Percentiles rank a stretch among this genome's conserved stretches.
These are phyloP conservation scores for Termitomyces bulborhizus DNA, from an alignment of 768 basidiomycete species.

Conservation along the genomic window DNA sequence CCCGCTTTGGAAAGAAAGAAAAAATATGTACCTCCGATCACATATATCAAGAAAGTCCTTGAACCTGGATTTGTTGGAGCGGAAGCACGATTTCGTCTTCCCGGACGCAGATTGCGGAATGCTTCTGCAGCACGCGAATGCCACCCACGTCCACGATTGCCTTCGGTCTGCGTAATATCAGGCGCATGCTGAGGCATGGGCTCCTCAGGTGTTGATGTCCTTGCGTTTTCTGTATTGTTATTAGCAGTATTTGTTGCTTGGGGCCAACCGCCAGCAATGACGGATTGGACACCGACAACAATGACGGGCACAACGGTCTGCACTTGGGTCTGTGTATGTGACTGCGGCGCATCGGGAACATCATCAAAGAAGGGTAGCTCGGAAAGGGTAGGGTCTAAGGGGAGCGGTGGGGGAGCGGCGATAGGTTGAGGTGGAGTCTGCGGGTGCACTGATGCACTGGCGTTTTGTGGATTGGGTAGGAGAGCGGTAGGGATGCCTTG, in stretches of 20 bases:
- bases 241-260: slow-evolving; percentile 5
- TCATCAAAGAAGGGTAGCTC: slow-evolving; percentile 14
- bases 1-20: slow-evolving; percentile 1
- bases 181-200: not conserved
- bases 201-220: not conserved
- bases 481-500: slow-evolving; percentile 14
- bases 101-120: slow-evolving; percentile 47
- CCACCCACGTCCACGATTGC: slow-evolving; percentile 30
- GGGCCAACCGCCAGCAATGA: slow-evolving; percentile 47
- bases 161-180: not conserved
- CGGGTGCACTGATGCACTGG: slow-evolving; percentile 13
- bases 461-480: slow-evolving; percentile 6
- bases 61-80: slow-evolving; percentile 29
- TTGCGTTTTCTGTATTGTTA: not conserved
- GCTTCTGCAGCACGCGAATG: slow-evolving; percentile 60
- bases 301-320: slow-evolving; percentile 73
- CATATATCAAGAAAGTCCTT: slow-evolving; percentile 85
- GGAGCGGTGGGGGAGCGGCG: not conserved
- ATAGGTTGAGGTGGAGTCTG: slow-evolving; percentile 1
- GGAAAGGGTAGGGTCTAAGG: slow-evolving; percentile 11
- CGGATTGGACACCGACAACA: slow-evolving; percentile 76
- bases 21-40: slow-evolving; percentile 61
- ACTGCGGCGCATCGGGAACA: slow-evolving; percentile 1
- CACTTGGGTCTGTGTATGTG: not conserved
- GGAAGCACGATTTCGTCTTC: slow-evolving; percentile 17